Percentiles rank a stretch among this genome's conserved stretches.
These are phyloP conservation scores for Mycena indigotica DNA, from an alignment of 768 basidiomycete species.

Conservation along the genomic window DNA sequence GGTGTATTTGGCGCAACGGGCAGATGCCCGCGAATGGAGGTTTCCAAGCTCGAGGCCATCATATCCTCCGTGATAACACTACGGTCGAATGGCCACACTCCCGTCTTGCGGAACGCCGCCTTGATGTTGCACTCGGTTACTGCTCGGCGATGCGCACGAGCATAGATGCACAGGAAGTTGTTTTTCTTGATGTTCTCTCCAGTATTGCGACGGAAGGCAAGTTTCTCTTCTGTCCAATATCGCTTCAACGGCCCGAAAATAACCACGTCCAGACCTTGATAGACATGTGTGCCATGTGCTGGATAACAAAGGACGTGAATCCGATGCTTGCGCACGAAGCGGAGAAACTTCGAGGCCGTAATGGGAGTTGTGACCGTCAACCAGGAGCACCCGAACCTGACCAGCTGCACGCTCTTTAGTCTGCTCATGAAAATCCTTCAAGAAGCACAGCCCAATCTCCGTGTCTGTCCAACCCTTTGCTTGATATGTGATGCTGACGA, in stretches of 20 bases:
- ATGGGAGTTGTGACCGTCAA: slow-evolving; percentile 53
- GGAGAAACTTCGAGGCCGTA: slow-evolving; percentile 39
- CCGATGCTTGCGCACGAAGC: slow-evolving; percentile 35
- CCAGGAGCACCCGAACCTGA: slow-evolving; percentile 34
- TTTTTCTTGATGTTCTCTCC: slow-evolving; percentile 26
- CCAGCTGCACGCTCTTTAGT: slow-evolving; percentile 39
- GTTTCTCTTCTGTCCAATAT: slow-evolving; percentile 20
- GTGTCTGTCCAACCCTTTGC: slow-evolving; percentile 41
- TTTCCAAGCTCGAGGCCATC: slow-evolving; percentile 28
- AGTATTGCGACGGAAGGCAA: slow-evolving; percentile 16
- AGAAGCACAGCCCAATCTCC: slow-evolving; percentile 38
- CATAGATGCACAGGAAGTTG: slow-evolving; percentile 33
- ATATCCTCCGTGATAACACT: slow-evolving; percentile 26
- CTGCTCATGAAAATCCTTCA: slow-evolving; percentile 42
- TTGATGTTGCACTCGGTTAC: slow-evolving; percentile 17
- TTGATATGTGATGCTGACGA: neutral
- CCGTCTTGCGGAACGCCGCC: slow-evolving; percentile 27
- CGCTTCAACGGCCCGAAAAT: slow-evolving; percentile 20
- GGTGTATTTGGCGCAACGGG: slow-evolving; percentile 28
- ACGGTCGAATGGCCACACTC: slow-evolving; percentile 26
- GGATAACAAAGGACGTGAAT: slow-evolving; percentile 51
- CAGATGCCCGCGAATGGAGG: slow-evolving; percentile 20
- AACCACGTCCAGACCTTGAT: slow-evolving; percentile 26
- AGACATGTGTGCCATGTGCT: slow-evolving; percentile 37
- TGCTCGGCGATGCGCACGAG: slow-evolving; percentile 10